Base-by-base conservation (phyloP, 1,139 yeast genomes). In the Yamadazyma dushanensis region DNA sequence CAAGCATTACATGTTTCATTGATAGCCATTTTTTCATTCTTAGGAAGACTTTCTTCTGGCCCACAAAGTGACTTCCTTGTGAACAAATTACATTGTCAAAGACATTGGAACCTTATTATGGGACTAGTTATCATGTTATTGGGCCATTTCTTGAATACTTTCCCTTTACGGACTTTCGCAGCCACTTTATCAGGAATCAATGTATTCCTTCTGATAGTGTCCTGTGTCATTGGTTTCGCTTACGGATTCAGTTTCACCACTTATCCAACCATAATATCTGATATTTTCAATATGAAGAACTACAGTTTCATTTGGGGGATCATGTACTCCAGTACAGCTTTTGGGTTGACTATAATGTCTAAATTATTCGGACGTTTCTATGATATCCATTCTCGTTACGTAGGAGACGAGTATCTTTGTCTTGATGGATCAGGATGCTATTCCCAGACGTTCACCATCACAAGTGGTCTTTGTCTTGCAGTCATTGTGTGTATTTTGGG, bases 251-350 rank as follows among this genome's bases (percentile, higher is more conserved):
- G 83, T 35, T 87, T 83, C 56, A 92, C 96, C 1, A 73, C 88
- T 5, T 84, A 79, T 55, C 96, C 96, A 0, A 83, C 92, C 1
- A 77, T 86, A 16, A 68, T 85, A 19, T 80, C 92, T 1, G 96
- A 88, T 47, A 65, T 78, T 10, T 87, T 86, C 61, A 90, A 90
- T 17, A 74, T 87, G 51, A 68, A 66, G 13, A 73, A 80, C 26
- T 86, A 85, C 55, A 81, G 89, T 36, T 83, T 88, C 26, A 74
- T 86, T 27, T 88, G 96, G 95, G 94, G 95, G 0, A 53, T 81
- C 19, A 63, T 82, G 46, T 79, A 83, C 18, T 77, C 84, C 1
- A 80, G 83, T 33, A 56, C 74, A 36, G 59, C 76, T 50, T 48
- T 61, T 35, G 69, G 69, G 0, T 52, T 63, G 29, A 47, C 69